A percentile compares a stretch with the other conserved stretches of the same genome.
These are phyloP conservation scores for Geopyxis carbonaria DNA, from an alignment of 495 filamentous ascomycete genomes.

Conservation along the genomic window DNA sequence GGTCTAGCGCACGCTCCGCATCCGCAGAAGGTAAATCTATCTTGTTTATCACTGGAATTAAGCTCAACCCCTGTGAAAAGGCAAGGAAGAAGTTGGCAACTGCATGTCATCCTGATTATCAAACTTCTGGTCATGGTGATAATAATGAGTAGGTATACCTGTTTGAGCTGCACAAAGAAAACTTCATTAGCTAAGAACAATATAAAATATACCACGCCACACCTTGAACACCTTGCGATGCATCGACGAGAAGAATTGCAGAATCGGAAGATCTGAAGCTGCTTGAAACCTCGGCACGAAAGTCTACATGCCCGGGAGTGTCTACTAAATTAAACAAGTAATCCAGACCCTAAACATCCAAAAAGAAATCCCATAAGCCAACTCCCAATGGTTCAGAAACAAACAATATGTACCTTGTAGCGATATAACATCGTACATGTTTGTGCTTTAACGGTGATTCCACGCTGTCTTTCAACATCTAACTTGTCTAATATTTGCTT, in stretches of 20 bases:
- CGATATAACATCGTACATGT: conserved; percentile 96
- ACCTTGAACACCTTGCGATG: conserved; percentile 26
- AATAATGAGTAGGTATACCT: too few relatives aligned
- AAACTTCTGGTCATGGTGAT: too few relatives aligned
- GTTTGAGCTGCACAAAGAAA: conserved; percentile 21
- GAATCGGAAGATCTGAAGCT: conserved; percentile 93
- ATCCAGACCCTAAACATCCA: conserved; percentile 46
- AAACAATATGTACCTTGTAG: conserved; percentile 26
- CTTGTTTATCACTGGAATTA: conserved; percentile 93
- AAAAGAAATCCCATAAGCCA: background rate
- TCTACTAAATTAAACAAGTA: conserved; percentile 92
- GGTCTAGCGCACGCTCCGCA: conserved; percentile 62
- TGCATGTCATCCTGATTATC: conserved; percentile 65
- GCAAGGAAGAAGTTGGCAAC: conserved; percentile 97
- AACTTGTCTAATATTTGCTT: conserved; percentile 95
- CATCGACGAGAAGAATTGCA: conserved; percentile 82
- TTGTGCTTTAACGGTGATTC: conserved; percentile 97
- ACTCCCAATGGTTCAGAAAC: too few relatives aligned
- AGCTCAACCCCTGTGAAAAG: conserved; percentile 69
- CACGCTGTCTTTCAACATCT: conserved; percentile 86
- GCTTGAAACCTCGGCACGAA: conserved; percentile 83
- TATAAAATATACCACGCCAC: too few relatives aligned
- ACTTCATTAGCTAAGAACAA: too few relatives aligned
- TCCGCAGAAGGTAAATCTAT: conserved; percentile 82
- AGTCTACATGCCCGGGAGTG: conserved; percentile 95